A percentile compares a stretch with the other conserved stretches of the same genome.
Evolutionary conservation across 2,329 filamentous ascomycete species (phyloP).

Genomic region (Colletotrichum lentis): DNA sequence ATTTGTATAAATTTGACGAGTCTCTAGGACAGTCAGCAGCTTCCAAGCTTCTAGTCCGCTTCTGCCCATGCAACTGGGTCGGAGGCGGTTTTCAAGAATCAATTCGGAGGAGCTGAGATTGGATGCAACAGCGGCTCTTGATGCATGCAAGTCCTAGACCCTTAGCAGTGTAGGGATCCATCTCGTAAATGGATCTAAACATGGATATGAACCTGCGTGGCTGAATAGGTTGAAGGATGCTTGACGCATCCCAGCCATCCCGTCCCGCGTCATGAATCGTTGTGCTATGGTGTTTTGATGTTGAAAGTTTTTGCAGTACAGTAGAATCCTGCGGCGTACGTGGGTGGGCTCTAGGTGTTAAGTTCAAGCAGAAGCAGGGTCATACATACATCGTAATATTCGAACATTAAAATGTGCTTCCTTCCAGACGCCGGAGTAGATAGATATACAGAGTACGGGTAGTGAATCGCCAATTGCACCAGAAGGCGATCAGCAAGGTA

Average conservation of each 20-base stretch:
- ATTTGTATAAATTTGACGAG: constrained; percentile 53
- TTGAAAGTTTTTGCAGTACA: neutral
- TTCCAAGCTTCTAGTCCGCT: constrained; percentile 15
- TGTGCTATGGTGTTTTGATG: too few relatives aligned
- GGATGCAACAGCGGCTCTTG: neutral
- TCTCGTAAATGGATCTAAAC: neutral
- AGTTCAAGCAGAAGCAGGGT: neutral
- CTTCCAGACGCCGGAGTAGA: neutral
- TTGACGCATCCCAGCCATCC: neutral
- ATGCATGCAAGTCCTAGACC: neutral
- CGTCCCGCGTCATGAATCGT: neutral
- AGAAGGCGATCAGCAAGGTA: neutral
- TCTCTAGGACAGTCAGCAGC: constrained; percentile 4
- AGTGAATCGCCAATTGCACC: neutral
- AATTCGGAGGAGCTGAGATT: neutral
- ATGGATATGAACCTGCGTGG: neutral
- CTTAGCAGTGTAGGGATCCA: neutral
- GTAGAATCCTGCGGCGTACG: neutral
- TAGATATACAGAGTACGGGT: neutral
- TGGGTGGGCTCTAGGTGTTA: too few relatives aligned
- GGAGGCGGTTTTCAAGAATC: neutral
- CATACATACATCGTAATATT: neutral
- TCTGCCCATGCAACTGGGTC: neutral
- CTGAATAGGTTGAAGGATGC: neutral
- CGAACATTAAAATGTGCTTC: neutral